phyloP scores from a whole-genome alignment of 129 eudicot species.

The Flaveria brownii region DNA sequence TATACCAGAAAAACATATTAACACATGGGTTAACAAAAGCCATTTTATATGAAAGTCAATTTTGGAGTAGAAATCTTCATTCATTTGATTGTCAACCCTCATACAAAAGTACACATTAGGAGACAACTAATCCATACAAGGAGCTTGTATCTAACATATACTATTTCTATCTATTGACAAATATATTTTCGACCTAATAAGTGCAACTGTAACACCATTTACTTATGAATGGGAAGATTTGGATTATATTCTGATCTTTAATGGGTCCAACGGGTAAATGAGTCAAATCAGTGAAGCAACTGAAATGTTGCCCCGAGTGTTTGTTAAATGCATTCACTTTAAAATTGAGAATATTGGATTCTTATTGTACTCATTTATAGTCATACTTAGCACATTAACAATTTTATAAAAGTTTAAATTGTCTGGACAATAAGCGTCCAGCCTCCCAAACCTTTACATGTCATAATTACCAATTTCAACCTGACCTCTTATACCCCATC shows the following conservation, averaged over 20 bases:
- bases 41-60: neutral
- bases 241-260: neutral
- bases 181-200: neutral
- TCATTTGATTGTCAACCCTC: neutral
- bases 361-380: neutral
- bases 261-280: neutral
- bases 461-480: neutral
- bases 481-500: neutral
- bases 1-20: neutral
- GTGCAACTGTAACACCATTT: neutral
- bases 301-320: neutral
- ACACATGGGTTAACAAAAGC: neutral
- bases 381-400: neutral
- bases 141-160: neutral
- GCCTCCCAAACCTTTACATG: neutral
- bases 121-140: neutral
- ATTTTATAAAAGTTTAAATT: neutral
- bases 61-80: neutral
- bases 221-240: neutral
- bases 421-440: neutral
- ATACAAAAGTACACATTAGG: no score
- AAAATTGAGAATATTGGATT: neutral
- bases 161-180: neutral
- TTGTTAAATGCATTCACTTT: no score
- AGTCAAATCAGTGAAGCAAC: neutral